Conservation (phyloP, 192 early-diverging fungal species). For the Coemansia sp. region DNA sequence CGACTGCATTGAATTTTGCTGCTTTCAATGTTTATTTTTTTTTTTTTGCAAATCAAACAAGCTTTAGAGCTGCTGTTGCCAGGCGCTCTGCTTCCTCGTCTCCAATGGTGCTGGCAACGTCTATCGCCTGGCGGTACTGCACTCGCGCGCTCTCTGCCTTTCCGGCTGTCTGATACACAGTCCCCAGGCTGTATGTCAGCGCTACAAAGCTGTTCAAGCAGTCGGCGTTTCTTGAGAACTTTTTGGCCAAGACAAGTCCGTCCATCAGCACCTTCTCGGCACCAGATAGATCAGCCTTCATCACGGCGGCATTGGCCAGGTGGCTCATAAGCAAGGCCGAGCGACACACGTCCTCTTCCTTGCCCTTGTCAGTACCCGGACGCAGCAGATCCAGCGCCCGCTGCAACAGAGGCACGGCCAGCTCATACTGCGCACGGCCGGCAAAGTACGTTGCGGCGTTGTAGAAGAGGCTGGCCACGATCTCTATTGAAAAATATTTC, state of each 20-base stretch:
- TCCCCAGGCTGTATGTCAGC: constrained; percentile 45
- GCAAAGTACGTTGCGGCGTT: constrained; percentile 50
- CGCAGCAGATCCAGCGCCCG: constrained; percentile 51
- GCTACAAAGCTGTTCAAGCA: constrained; percentile 53
- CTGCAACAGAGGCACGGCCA: constrained; percentile 49
- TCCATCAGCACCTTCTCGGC: constrained; percentile 44
- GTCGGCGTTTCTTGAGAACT: constrained; percentile 44
- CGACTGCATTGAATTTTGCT: background rate
- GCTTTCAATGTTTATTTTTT: background rate
- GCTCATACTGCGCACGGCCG: constrained; percentile 25
- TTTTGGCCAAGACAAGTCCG: constrained; percentile 41
- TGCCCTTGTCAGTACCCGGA: constrained; percentile 25
- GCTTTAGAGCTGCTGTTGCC: constrained; percentile 23
- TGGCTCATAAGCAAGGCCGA: constrained; percentile 54
- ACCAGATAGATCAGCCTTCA: constrained; percentile 22
- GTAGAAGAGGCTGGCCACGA: constrained; percentile 52
- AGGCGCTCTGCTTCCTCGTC: constrained; percentile 30
- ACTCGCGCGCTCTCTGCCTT: constrained; percentile 35
- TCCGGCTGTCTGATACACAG: constrained; percentile 45
- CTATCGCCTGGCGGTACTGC: constrained; percentile 46
- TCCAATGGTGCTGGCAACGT: constrained; percentile 25
- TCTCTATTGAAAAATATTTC: constrained; percentile 33
- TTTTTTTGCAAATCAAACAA: constrained; percentile 11
- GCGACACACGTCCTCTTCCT: constrained; percentile 31
- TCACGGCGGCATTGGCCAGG: constrained; percentile 44